Evolutionary conservation across 2,329 filamentous ascomycete species (phyloP).

Genomic region (Curvularia spicifera): DNA sequence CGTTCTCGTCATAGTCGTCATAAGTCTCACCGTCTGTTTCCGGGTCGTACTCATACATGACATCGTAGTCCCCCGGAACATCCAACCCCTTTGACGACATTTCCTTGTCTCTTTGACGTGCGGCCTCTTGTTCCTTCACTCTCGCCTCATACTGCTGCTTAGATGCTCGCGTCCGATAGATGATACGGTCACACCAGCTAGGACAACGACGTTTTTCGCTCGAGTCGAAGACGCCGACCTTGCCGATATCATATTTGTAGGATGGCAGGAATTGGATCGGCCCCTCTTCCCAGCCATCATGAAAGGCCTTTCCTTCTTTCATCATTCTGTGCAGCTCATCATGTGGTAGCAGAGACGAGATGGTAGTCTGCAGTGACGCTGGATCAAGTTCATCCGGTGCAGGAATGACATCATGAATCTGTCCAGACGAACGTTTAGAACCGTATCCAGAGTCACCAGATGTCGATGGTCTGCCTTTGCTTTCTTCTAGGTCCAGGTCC

Average conservation of each 20-base stretch:
- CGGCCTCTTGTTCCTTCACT: slow-evolving; percentile 67
- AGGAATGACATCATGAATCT: slow-evolving; percentile 27
- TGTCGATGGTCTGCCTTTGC: slow-evolving; percentile 20
- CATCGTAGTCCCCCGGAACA: slow-evolving; percentile 75
- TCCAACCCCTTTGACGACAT: slow-evolving; percentile 83
- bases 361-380: slow-evolving; percentile 83
- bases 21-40: slow-evolving; percentile 70
- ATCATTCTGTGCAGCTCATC: slow-evolving; percentile 84
- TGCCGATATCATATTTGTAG: slow-evolving; percentile 98
- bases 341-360: slow-evolving; percentile 85
- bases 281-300: slow-evolving; percentile 92
- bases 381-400: slow-evolving; percentile 70
- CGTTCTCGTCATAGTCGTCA: slow-evolving; percentile 40
- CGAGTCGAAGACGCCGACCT: slow-evolving; percentile 87
- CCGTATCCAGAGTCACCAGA: slow-evolving; percentile 29
- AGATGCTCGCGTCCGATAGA: slow-evolving; percentile 80
- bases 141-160: slow-evolving; percentile 69
- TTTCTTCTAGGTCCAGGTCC: slow-evolving; percentile 61
- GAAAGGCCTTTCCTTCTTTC: slow-evolving; percentile 76
- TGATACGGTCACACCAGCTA: slow-evolving; percentile 95
- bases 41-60: slow-evolving; percentile 90
- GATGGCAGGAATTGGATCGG: slow-evolving; percentile 87
- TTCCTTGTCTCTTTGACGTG: slow-evolving; percentile 77
- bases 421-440: slow-evolving; percentile 26
- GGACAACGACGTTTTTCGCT: slow-evolving; percentile 92